Base-by-base conservation (phyloP, 257 asterid genomes). In the Scutellaria baicalensis region DNA sequence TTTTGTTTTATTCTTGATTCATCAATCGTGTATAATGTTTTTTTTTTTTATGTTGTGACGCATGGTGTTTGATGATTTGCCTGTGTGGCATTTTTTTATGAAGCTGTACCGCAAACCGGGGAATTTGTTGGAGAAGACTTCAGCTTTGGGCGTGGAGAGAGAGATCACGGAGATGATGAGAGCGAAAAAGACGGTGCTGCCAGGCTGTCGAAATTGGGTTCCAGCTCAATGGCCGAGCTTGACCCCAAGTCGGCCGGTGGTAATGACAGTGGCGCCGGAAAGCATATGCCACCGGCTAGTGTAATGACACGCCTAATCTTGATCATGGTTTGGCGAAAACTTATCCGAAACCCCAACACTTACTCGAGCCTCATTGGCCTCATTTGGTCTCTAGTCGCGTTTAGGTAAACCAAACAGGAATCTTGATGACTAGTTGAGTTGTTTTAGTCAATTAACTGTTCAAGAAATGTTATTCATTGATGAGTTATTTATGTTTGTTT, bases 311-410 rank as follows among this genome's bases (percentile, higher is more conserved):
- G 98, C 18, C 91, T 93, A 12, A 93, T 93, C 74, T 69, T 93
- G 82, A 93, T 93, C 66, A 93, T 93, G 98, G 98, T 93, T 11
- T 93, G 98, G 98, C 94, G 98, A 31, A 93, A 90, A 64, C 98
- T 93, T 62, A 90, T 93, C 71, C 84, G 98, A 9, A 93, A 93
- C 47, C 98, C 98, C 40, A 93, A 90, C 86, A 90, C 98, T 12
- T 93, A 93, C 58, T 93, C 98, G 6, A 90, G 97, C 82, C 98
- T 93, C 48, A 55, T 93, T 50, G 98, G 98, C 72, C 83, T 93
- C 49, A 82, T 86, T 39, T 93, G 98, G 98, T 85, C 98, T 35
- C 60, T 93, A 16, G 64, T 93, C 76, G 77, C 98, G 1, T 92
- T 81, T 69, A 79, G 89, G 98, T 90, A 81, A 61, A 14, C 21